These are phyloP conservation scores for Thymus quinquecostatus DNA, from an alignment of 257 asterid genomes.

Conservation along the genomic window DNA sequence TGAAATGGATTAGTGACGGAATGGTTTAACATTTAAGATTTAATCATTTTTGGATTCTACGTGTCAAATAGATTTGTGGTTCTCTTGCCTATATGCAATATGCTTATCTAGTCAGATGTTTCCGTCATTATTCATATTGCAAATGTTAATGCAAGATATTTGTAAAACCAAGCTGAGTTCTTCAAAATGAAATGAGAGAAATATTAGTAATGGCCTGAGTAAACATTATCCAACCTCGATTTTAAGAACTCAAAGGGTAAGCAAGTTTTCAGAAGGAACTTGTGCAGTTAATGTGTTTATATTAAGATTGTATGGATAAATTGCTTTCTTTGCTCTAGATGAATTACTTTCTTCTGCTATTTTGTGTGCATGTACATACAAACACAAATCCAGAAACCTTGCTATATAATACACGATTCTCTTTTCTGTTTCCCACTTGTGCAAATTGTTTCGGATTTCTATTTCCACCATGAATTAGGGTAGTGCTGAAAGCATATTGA, in stretches of 20 bases:
- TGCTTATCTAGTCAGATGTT: background rate
- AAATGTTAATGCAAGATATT: background rate
- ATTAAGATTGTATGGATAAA: background rate
- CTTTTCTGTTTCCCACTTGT: slow-evolving; percentile 7
- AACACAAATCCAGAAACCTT: slow-evolving; percentile 5
- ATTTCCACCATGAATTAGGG: background rate
- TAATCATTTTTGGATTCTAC: background rate
- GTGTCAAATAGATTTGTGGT: background rate
- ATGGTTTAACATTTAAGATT: slow-evolving; percentile 8
- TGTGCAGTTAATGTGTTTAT: background rate
- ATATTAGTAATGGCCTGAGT: slow-evolving; percentile 9
- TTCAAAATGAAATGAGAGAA: background rate
- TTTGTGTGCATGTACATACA: background rate
- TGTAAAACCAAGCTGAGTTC: background rate
- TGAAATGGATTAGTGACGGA: slow-evolving; percentile 2
- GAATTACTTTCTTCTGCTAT: background rate
- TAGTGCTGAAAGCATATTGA: background rate
- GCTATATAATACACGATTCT: slow-evolving; percentile 17
- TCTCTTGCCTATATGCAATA: background rate
- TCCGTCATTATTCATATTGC: background rate
- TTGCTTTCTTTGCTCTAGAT: background rate
- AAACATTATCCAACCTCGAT: slow-evolving; percentile 1
- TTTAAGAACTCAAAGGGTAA: background rate
- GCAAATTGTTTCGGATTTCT: background rate
- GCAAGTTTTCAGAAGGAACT: background rate